A percentile compares a stretch with the other conserved stretches of the same genome.
These are phyloP conservation scores for Colletotrichum falcatum DNA, from an alignment of 2,329 filamentous ascomycete genomes.

Conservation along the genomic window DNA sequence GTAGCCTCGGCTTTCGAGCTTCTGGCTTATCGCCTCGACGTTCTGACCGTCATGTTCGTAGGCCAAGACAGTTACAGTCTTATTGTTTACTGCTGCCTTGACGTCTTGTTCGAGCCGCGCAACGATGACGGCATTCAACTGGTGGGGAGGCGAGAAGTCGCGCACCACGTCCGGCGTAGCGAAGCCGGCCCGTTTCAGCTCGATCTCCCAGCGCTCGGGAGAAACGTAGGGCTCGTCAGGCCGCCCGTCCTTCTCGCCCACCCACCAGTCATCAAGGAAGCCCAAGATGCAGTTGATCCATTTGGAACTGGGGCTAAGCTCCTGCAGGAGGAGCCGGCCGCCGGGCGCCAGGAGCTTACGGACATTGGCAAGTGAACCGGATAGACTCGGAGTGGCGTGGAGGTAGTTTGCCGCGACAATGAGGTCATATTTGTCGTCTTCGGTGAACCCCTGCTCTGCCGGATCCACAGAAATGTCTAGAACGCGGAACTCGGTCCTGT, in stretches of 20 bases:
- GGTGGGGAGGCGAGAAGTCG: no score
- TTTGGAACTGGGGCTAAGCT: constrained; percentile 8
- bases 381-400: constrained; percentile 46
- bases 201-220: constrained; percentile 45
- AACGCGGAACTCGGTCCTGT: constrained; percentile 41
- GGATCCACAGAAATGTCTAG: constrained; percentile 50
- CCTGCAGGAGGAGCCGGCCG: constrained; percentile 45
- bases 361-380: constrained; percentile 44
- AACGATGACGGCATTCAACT: no score
- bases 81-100: no score
- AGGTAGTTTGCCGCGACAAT: constrained; percentile 48
- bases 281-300: constrained; percentile 47
- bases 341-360: constrained; percentile 47
- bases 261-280: constrained; percentile 51
- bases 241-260: constrained; percentile 48
- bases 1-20: no score
- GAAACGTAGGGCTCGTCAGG: constrained; percentile 46
- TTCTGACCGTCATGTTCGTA: no score
- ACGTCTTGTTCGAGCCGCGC: no score
- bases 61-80: no score
- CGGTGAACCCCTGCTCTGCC: constrained; percentile 46
- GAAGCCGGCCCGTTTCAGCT: constrained; percentile 47
- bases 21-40: no score
- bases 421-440: constrained; percentile 45
- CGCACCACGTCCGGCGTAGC: not conserved